Conservation (phyloP, 2,329 filamentous ascomycete species). For the Botrytis squamosa region DNA sequence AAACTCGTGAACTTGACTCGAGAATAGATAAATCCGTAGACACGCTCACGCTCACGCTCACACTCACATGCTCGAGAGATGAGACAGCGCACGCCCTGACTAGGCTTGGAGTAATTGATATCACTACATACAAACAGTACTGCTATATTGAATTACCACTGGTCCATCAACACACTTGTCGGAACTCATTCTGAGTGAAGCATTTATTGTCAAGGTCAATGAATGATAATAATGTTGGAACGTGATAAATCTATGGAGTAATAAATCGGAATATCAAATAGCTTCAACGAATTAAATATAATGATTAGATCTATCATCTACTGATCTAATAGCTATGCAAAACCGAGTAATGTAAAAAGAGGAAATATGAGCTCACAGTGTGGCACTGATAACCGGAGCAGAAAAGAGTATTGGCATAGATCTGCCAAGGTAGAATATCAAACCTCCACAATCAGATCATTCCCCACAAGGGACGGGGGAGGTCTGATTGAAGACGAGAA, state of each 20-base stretch:
- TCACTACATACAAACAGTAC: not conserved
- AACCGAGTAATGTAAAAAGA: not conserved
- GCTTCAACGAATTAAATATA: not conserved
- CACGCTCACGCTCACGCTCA: not conserved
- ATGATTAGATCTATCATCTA: not conserved
- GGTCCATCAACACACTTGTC: not conserved
- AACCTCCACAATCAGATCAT: slow-evolving; percentile 28
- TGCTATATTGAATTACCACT: not conserved
- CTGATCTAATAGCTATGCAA: slow-evolving; percentile 11
- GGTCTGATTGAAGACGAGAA: slow-evolving; percentile 36
- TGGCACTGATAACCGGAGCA: not conserved
- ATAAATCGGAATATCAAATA: not conserved
- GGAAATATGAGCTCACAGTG: not conserved
- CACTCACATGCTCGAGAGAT: not conserved
- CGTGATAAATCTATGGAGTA: not conserved
- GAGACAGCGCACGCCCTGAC: not conserved
- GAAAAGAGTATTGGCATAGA: not conserved
- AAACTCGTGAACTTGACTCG: not conserved
- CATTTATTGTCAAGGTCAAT: not conserved
- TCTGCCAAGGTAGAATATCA: not conserved
- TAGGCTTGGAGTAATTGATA: not conserved
- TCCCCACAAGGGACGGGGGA: slow-evolving; percentile 63
- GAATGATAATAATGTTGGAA: not conserved
- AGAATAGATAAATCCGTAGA: not conserved
- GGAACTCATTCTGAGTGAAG: not conserved